Evolutionary conservation across 108 stramenopile genomes (phyloP).

Genomic region (Nitzschia sp.): DNA sequence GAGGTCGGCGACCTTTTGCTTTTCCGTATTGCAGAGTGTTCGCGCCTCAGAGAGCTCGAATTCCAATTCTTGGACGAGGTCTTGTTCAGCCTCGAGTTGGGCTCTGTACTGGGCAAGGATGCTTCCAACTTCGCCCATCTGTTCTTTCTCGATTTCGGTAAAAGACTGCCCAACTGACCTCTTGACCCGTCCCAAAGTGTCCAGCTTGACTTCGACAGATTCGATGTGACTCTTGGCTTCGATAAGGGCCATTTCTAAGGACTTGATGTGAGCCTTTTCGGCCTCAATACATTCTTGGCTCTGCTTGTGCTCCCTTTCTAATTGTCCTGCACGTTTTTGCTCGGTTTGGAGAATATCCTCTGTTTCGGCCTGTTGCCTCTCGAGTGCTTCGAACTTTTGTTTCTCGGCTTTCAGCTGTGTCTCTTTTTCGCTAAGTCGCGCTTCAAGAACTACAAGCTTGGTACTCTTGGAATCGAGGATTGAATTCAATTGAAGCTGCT

Average conservation of each 20-base stretch:
- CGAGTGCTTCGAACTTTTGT: constrained; percentile 15
- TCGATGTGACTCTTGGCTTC: constrained; percentile 14
- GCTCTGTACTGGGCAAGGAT: constrained; percentile 8
- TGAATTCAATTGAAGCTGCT: constrained; percentile 8
- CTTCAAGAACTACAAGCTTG: constrained; percentile 16
- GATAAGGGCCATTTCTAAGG: constrained; percentile 12
- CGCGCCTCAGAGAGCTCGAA: constrained; percentile 18
- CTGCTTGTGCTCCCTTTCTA: constrained; percentile 10
- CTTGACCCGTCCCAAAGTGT: not conserved
- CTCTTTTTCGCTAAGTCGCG: constrained; percentile 12
- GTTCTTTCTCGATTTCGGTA: constrained; percentile 7
- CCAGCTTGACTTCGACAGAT: not conserved
- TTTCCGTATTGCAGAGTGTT: constrained; percentile 18
- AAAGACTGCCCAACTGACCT: not conserved
- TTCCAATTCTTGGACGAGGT: constrained; percentile 24
- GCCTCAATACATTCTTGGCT: constrained; percentile 7
- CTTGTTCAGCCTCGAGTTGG: constrained; percentile 23
- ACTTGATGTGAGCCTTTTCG: constrained; percentile 17
- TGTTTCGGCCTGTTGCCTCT: constrained; percentile 23
- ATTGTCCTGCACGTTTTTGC: not conserved
- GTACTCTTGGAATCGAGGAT: constrained; percentile 9
- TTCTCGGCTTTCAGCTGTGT: constrained; percentile 18
- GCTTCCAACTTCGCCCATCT: constrained; percentile 24
- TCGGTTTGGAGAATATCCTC: constrained; percentile 11
- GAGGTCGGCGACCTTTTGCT: constrained; percentile 27